These are phyloP conservation scores for Colletotrichum melonis DNA, from an alignment of 2,329 filamentous ascomycete genomes.

Conservation along the genomic window DNA sequence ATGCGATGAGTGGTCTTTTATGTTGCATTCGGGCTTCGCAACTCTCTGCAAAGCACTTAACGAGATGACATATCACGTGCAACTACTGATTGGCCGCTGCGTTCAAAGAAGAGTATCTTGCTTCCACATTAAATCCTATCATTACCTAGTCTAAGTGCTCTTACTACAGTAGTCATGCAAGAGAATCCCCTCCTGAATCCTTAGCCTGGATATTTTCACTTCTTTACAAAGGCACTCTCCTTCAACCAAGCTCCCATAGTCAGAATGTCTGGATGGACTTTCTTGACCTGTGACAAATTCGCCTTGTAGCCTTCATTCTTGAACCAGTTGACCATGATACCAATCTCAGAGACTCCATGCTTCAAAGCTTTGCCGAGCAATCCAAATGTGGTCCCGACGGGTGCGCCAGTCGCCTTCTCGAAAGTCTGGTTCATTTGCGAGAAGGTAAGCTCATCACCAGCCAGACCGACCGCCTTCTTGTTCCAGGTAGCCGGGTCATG, in stretches of 20 bases:
- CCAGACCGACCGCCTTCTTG: slow-evolving; percentile 49
- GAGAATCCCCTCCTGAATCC: no score
- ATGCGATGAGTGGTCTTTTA: neutral
- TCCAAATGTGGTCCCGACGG: neutral
- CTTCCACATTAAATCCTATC: no score
- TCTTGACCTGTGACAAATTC: neutral
- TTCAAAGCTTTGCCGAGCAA: slow-evolving; percentile 11
- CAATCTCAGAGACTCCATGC: neutral
- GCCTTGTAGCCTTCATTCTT: slow-evolving; percentile 19
- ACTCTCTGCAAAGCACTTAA: neutral
- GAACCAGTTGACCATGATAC: slow-evolving; percentile 17
- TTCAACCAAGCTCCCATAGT: slow-evolving; percentile 14
- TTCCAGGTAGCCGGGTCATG: slow-evolving; percentile 46
- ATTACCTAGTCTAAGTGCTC: no score
- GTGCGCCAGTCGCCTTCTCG: neutral
- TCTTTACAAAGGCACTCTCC: slow-evolving; percentile 13
- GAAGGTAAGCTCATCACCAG: slow-evolving; percentile 57
- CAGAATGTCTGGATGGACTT: slow-evolving; percentile 1
- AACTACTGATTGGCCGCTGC: neutral
- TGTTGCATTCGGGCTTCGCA: neutral
- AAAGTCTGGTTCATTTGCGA: slow-evolving; percentile 1
- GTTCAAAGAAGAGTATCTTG: no score
- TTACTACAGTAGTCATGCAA: no score
- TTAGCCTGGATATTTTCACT: neutral
- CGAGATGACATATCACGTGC: neutral